Evolutionary conservation across 1,284 basidiomycete genomes (phyloP), one percentile per base, ranked within the genome.

Genomic region (Prillingera fragicola): DNA sequence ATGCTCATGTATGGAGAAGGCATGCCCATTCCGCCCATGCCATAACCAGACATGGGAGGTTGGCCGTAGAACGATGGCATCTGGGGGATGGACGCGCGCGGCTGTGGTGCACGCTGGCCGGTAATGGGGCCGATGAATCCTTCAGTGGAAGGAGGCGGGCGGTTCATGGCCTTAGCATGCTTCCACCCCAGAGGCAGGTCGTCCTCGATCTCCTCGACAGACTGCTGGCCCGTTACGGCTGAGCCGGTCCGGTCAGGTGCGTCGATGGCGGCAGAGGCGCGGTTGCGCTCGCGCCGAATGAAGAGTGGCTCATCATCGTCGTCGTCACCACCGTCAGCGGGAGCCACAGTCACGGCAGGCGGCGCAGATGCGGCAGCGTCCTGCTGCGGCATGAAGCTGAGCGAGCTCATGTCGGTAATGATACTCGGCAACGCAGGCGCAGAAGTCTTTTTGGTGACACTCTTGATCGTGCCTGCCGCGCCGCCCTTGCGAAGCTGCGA

Each of bases 101-200:
- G 29, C 26, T 23, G 12, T 41, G 5, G 37, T 38, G 5, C 14
- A 22, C 8, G 17, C 10, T 27, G 8, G 31, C n/a, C n/a, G n/a
- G n/a, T n/a, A n/a, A n/a, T n/a, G n/a, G n/a, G n/a, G n/a, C n/a
- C n/a, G n/a, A n/a, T n/a, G n/a, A n/a, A n/a, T n/a, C n/a, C n/a
- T n/a, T n/a, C n/a, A n/a, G n/a, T n/a, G n/a, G n/a, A n/a, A 23
- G 13, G 25, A 40, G 8, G 8, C 18, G 41, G 42, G 35, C 34
- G 25, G 18, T 46, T 39, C 15, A 53, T 56, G 8, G 59, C 60
- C 14, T 53, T 54, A 7, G 59, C 58, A 37, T 63, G 59, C 45
- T 65, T 63, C 52, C 57, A 65, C 1, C 55, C 65, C 2, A 67
- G 50, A 2, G 65, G 65, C 8, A 67, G 47, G 48, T 67, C 63